Conservation (phyloP, 2,329 filamentous ascomycete species). For the Penicillium concentricum region DNA sequence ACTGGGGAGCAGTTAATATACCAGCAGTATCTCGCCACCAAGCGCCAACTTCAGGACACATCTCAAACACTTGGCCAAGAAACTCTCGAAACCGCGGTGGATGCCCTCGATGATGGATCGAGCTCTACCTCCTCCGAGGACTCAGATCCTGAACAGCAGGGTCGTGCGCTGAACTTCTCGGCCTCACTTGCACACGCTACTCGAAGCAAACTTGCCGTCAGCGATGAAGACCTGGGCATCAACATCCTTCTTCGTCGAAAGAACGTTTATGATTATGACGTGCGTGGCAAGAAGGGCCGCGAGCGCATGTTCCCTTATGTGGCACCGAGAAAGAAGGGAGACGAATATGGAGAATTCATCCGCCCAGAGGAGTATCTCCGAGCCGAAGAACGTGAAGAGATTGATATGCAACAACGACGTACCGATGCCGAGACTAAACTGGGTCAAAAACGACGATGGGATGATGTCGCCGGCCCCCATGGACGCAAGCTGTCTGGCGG, state of each 20-base stretch:
- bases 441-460: constrained; percentile 94
- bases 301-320: constrained; percentile 91
- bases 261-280: constrained; percentile 89
- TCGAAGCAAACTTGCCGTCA: constrained; percentile 80
- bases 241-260: constrained; percentile 87
- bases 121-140: constrained; percentile 87
- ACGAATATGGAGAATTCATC: constrained; percentile 94
- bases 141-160: constrained; percentile 85
- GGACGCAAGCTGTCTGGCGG: constrained; percentile 43
- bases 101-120: constrained; percentile 70
- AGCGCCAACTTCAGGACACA: constrained; percentile 81
- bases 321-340: constrained; percentile 72
- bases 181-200: constrained; percentile 79
- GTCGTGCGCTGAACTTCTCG: constrained; percentile 85
- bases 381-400: constrained; percentile 83
- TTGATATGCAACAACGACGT: constrained; percentile 61
- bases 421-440: constrained; percentile 61
- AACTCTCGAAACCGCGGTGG: constrained; percentile 71
- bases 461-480: constrained; percentile 58
- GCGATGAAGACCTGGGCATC: constrained; percentile 86
- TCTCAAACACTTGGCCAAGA: constrained; percentile 68
- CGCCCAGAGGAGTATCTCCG: constrained; percentile 90
- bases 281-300: constrained; percentile 84
- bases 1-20: constrained; percentile 77
- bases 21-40: constrained; percentile 87